Base-by-base conservation (phyloP, 495 filamentous ascomycete species). In the Penicillium cosmopolitanum region DNA sequence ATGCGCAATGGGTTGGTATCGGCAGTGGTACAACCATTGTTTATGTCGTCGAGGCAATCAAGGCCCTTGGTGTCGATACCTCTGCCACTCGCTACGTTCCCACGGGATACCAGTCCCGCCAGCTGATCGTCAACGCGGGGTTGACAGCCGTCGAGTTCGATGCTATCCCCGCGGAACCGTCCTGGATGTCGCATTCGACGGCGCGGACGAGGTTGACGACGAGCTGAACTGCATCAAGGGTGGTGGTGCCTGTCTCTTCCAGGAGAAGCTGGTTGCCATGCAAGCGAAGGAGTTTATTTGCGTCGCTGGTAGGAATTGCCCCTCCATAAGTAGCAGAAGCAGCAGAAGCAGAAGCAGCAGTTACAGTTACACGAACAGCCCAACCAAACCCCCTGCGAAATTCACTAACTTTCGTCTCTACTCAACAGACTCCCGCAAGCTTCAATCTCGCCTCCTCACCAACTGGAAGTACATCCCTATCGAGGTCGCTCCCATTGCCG, bases 201-300 rank as follows among this genome's bases (percentile, higher is more conserved):
- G 95, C 38, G 96, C 95, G 21, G 95, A 98, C 72, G 95, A 98
- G 79, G 92, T 98, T 28, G 95, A 98, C 72, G 90, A 91, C 21
- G 90, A 93, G 40, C 74, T 98, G 53, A 98, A 98, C 75, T 91
- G 92, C 69, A 97, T 98, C 76, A 98, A 98, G 78, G 95, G 95
- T 47, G 95, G 95, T 15, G 95, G 95, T 46, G 95, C 93, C 28
- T 98, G 96, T 74, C 76, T 97, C 58, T 97, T 96, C 82, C 96
- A 98, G 76, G 95, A 98, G 80, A 98, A 98, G 79, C 79, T 98
- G 21, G 94, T 98, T 13, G 93, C 93, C 4, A 84, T 89, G 34
- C 83, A 86, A 55, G 89, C 93, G 2, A 88, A 85, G 77, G 89
- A 93, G 65, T 97, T 98, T 69, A 85, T 98, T 55, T 95, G 91